These are phyloP conservation scores for Tylopilus sp. DNA, from an alignment of 768 basidiomycete species.

Conservation along the genomic window DNA sequence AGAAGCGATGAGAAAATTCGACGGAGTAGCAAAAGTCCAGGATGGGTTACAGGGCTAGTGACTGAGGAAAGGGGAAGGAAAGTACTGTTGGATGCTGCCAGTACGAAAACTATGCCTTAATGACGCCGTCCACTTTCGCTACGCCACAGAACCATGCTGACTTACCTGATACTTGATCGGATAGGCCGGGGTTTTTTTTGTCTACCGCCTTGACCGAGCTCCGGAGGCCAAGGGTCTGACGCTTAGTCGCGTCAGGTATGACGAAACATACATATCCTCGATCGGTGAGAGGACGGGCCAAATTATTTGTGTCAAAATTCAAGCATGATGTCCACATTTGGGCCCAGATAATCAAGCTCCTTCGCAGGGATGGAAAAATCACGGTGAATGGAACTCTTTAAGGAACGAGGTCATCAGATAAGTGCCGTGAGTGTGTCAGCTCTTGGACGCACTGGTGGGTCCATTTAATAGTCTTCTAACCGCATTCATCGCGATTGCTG, in stretches of 20 bases:
- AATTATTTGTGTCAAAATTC: background rate
- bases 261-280: background rate
- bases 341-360: background rate
- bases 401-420: background rate
- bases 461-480: background rate
- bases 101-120: background rate
- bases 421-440: background rate
- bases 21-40: background rate
- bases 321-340: conserved; percentile 3
- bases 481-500: conserved; percentile 1
- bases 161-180: conserved; percentile 8
- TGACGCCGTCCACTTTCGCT: conserved; percentile 10
- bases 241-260: background rate
- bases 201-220: conserved; percentile 1
- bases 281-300: background rate
- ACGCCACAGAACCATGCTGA: conserved; percentile 21
- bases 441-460: background rate
- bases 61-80: background rate
- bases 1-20: background rate
- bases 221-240: background rate
- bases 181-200: background rate
- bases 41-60: background rate
- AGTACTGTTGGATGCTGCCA: background rate
- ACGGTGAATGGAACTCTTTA: conserved; percentile 14
- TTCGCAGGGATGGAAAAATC: conserved; percentile 1